These are phyloP conservation scores for Vitis labrusca DNA, from an alignment of 164 flowering plant species.

Conservation along the genomic window DNA sequence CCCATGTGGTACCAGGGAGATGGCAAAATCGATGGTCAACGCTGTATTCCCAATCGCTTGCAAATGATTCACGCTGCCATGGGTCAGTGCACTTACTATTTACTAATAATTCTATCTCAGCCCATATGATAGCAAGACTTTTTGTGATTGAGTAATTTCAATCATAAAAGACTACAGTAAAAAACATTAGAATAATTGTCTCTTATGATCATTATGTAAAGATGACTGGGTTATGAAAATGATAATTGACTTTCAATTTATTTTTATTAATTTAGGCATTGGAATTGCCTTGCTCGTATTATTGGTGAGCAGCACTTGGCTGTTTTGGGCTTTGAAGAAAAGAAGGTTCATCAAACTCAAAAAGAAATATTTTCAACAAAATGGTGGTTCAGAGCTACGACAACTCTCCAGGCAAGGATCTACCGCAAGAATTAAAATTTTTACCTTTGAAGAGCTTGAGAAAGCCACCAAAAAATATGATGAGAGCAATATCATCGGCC, in stretches of 20 bases:
- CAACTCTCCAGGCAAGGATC: conserved; percentile 30
- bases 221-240: neutral
- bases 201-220: too few relatives aligned
- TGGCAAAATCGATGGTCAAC: too few relatives aligned
- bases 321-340: conserved; percentile 26
- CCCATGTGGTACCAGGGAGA: too few relatives aligned
- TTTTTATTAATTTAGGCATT: conserved; percentile 13
- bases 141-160: too few relatives aligned
- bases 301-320: conserved; percentile 6
- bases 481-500: conserved; percentile 34
- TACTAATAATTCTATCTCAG: too few relatives aligned
- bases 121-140: too few relatives aligned
- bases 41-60: too few relatives aligned
- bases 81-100: too few relatives aligned
- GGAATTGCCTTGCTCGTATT: neutral
- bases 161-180: too few relatives aligned
- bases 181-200: too few relatives aligned
- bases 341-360: conserved; percentile 31
- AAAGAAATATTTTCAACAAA: conserved; percentile 38
- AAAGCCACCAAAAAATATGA: conserved; percentile 43
- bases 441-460: conserved; percentile 37
- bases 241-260: neutral
- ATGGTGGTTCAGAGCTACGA: conserved; percentile 44
- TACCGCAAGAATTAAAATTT: conserved; percentile 27
- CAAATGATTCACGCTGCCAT: too few relatives aligned